A percentile compares a stretch with the other conserved stretches of the same genome.
Evolutionary conservation across 306 rosid genomes (phyloP).

Genomic region (Styphnolobium japonicum): DNA sequence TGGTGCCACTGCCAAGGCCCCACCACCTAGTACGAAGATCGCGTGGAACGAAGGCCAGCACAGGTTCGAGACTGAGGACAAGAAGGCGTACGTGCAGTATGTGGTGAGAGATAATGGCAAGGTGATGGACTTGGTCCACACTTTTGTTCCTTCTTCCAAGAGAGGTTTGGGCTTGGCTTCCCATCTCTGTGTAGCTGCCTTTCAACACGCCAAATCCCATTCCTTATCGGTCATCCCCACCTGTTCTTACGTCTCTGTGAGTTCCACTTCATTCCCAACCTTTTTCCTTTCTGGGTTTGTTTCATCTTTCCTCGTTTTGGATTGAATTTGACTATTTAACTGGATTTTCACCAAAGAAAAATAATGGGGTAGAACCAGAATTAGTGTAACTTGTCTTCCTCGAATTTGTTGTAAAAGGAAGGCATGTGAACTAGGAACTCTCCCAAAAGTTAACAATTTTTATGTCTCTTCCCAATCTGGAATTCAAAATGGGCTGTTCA

Average conservation of each 20-base stretch:
- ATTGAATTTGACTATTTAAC: background rate
- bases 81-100: conserved; percentile 66
- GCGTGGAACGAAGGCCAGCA: conserved; percentile 54
- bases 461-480: background rate
- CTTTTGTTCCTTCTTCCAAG: conserved; percentile 81
- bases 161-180: conserved; percentile 87
- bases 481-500: background rate
- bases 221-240: conserved; percentile 66
- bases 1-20: background rate
- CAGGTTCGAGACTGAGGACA: conserved; percentile 84
- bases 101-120: conserved; percentile 44
- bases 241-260: conserved; percentile 85
- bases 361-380: background rate
- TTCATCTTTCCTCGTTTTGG: background rate
- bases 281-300: background rate
- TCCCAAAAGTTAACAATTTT: background rate
- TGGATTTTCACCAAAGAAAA: background rate
- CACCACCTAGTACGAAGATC: conserved; percentile 36
- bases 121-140: conserved; percentile 77
- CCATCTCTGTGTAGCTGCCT: conserved; percentile 75
- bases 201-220: conserved; percentile 62
- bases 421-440: background rate
- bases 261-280: conserved; percentile 12
- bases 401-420: too few relatives aligned
- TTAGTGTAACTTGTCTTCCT: too few relatives aligned